Conservation (phyloP, 257 asterid species). For the Nicotiana attenuata region DNA sequence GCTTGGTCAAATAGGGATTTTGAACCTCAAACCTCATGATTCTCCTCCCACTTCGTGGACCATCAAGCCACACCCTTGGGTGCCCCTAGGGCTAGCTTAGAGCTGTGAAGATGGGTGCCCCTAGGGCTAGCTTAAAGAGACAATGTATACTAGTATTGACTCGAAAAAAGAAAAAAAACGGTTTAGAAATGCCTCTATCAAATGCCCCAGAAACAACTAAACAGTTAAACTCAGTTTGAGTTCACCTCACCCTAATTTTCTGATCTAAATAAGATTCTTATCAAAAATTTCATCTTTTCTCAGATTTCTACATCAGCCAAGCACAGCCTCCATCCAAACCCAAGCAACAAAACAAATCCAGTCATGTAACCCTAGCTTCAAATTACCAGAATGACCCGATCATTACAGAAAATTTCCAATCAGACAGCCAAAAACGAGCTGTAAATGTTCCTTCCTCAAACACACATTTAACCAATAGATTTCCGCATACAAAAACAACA, state of each 20-base stretch:
- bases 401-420: neutral
- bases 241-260: neutral
- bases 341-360: neutral
- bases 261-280: neutral
- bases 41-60: no score
- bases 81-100: neutral
- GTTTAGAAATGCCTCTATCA: neutral
- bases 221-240: neutral
- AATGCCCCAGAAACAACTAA: neutral
- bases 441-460: neutral
- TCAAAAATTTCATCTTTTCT: neutral
- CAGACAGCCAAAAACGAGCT: neutral
- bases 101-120: neutral
- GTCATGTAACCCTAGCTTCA: constrained; percentile 5
- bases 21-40: no score
- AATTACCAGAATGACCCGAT: neutral
- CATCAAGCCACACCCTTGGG: no score
- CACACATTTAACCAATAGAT: constrained; percentile 7
- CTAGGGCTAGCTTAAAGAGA: neutral
- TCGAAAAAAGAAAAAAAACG: neutral
- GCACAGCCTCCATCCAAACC: constrained; percentile 7
- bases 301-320: neutral
- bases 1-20: no score
- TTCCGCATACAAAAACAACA: neutral
- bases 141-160: neutral